phyloP scores from a whole-genome alignment of 2,329 filamentous ascomycete species.

The Amylocarpus encephaloides region DNA sequence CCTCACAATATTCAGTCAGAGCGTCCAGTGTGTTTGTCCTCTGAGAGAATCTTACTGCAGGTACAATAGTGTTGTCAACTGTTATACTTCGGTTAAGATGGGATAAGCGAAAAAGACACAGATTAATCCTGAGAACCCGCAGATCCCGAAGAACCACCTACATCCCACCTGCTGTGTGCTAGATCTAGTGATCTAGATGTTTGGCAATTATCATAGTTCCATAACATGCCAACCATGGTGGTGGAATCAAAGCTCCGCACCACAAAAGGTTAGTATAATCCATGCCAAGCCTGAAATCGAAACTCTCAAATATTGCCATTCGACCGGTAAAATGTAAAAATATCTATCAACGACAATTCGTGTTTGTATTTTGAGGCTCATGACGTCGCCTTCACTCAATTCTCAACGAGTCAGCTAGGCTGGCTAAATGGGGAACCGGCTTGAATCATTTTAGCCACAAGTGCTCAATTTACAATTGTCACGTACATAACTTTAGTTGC shows the following conservation, averaged over 20 bases:
- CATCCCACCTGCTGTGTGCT: too few relatives aligned
- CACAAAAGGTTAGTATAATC: not conserved
- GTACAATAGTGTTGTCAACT: too few relatives aligned
- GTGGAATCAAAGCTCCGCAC: not conserved
- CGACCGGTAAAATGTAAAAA: not conserved
- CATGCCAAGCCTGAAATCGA: not conserved
- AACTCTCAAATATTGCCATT: not conserved
- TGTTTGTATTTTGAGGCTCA: not conserved
- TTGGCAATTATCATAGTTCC: too few relatives aligned
- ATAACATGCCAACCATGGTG: too few relatives aligned
- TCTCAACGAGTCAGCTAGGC: not conserved
- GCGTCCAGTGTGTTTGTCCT: too few relatives aligned
- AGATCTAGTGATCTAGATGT: too few relatives aligned
- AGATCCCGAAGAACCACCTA: too few relatives aligned
- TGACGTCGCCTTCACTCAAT: slow-evolving; percentile 1
- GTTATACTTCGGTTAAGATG: too few relatives aligned
- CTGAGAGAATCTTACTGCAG: too few relatives aligned
- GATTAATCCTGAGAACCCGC: too few relatives aligned
- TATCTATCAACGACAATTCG: not conserved
- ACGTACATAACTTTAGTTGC: not conserved
- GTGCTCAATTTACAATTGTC: not conserved
- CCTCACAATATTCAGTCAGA: too few relatives aligned
- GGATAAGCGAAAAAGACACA: too few relatives aligned
- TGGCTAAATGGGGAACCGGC: slow-evolving; percentile 8
- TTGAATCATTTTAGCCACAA: slow-evolving; percentile 4